These are phyloP conservation scores for Alternaria consortialis DNA, from an alignment of 2,329 filamentous ascomycete species.

Conservation along the genomic window DNA sequence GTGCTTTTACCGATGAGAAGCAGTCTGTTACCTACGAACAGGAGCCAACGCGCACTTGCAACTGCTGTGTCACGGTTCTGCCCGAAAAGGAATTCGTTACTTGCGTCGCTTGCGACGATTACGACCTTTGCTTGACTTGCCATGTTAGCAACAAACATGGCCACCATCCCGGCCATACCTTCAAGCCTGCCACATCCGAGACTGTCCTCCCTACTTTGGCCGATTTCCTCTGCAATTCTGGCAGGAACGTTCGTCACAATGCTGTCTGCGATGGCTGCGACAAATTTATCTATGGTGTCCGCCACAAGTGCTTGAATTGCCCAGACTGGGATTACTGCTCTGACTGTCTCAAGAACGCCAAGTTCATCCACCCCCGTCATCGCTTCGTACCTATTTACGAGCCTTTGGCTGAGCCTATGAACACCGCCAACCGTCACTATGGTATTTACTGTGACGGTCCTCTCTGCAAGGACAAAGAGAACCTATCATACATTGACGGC, in stretches of 20 bases:
- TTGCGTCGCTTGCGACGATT: slow-evolving; percentile 86
- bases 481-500: slow-evolving; percentile 74
- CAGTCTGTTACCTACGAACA: slow-evolving; percentile 51
- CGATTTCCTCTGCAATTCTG: slow-evolving; percentile 74
- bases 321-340: slow-evolving; percentile 97
- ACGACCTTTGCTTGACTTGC: slow-evolving; percentile 87
- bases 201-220: slow-evolving; percentile 67
- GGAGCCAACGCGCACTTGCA: slow-evolving; percentile 72
- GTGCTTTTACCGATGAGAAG: slow-evolving; percentile 56
- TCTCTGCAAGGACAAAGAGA: slow-evolving; percentile 72
- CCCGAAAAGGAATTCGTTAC: slow-evolving; percentile 83
- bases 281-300: slow-evolving; percentile 83
- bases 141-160: slow-evolving; percentile 80
- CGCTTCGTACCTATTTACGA: slow-evolving; percentile 90
- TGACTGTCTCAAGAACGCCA: slow-evolving; percentile 73
- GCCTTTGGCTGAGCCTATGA: slow-evolving; percentile 64
- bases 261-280: slow-evolving; percentile 97
- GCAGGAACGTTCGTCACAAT: slow-evolving; percentile 82
- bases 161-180: slow-evolving; percentile 88
- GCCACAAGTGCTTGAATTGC: slow-evolving; percentile 96
- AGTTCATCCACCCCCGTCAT: slow-evolving; percentile 78
- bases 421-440: slow-evolving; percentile 67
- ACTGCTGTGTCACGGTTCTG: slow-evolving; percentile 74
- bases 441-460: slow-evolving; percentile 97
- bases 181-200: slow-evolving; percentile 72